A percentile compares a stretch with the other conserved stretches of the same genome.
phyloP scores from a whole-genome alignment of 1,284 basidiomycete genomes.

The Leccinum discolor region DNA sequence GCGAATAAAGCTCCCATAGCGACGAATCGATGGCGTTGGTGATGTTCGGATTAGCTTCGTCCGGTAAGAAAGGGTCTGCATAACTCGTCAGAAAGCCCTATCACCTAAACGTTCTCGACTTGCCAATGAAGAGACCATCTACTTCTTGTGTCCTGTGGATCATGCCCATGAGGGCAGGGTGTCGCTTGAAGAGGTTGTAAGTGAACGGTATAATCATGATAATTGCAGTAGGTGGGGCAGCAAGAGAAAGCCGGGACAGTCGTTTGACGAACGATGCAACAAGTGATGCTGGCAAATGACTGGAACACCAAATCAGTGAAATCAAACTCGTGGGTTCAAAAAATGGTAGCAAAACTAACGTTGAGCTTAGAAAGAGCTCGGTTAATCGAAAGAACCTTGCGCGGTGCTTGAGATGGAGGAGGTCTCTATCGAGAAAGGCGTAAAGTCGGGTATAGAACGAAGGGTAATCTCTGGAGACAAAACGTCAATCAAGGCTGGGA shows the following conservation, averaged over 20 bases:
- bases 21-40: slow-evolving; percentile 86
- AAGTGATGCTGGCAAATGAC: slow-evolving; percentile 86
- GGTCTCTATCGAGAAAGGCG: slow-evolving; percentile 81
- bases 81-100: slow-evolving; percentile 5
- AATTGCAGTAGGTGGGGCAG: slow-evolving; percentile 88
- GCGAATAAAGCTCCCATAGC: slow-evolving; percentile 88
- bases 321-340: background rate
- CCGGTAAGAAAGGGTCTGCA: slow-evolving; percentile 73
- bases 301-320: slow-evolving; percentile 32
- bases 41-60: slow-evolving; percentile 74
- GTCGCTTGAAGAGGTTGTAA: slow-evolving; percentile 93
- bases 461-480: slow-evolving; percentile 80
- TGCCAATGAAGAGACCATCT: slow-evolving; percentile 43
- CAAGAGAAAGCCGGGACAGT: slow-evolving; percentile 81
- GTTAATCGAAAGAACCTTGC: slow-evolving; percentile 94
- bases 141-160: slow-evolving; percentile 71
- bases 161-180: slow-evolving; percentile 92
- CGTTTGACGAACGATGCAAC: slow-evolving; percentile 96
- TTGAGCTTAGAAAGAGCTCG: slow-evolving; percentile 89
- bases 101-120: slow-evolving; percentile 4
- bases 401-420: slow-evolving; percentile 91
- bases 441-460: slow-evolving; percentile 96
- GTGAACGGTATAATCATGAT: slow-evolving; percentile 92
- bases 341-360: slow-evolving; percentile 50
- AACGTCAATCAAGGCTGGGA: slow-evolving; percentile 1